Base-by-base conservation (phyloP, 2,329 filamentous ascomycete genomes). In the Whalleya microplaca region DNA sequence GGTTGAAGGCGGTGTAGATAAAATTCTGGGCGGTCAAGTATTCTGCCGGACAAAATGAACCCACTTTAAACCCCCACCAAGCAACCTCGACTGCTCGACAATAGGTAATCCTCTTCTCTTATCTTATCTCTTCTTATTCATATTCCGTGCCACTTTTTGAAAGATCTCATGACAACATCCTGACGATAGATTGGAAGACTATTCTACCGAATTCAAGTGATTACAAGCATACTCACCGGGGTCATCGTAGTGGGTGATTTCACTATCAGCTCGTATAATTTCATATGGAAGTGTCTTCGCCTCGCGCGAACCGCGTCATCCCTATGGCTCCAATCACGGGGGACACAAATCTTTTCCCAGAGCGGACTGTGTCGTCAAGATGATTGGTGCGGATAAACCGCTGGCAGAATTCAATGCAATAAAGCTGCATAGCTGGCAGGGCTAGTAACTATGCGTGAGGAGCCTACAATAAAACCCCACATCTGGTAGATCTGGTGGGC, bases 341-440 rank as follows among this genome's bases (percentile, higher is more conserved):
- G 23, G 19, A 54, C 48, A 45, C 45, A 18, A 23, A 48, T 37
- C 41, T 37, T 12, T 14, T 37, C 14, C 58, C 37, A 46, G 16
- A 32, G 45, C 43, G 48, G 49, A 58, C 40, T 51, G 20, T 46
- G 9, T 29, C 14, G 10, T 40, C 43, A 10, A 49, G 29, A 23
- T 65, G 51, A 65, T 65, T 65, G 63, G 63, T 18, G 50, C 63
- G 63, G 63, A 29, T 65, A 60, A 62, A 53, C 46, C 6, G 14
- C 19, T 53, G 54, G 55, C 5, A 58, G 55, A 57, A 56, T 21
- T 47, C 43, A 52, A 52, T 42, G 45, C 51, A 49, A 48, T 52
- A 29, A 16, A 44, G 48, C 45, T 55, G 40, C 51, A 45, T n/a
- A n/a, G n/a, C n/a, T n/a, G n/a, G n/a, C n/a, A 58, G 51, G 48